Evolutionary conservation across 768 basidiomycete species (phyloP), one percentile per base, ranked within the genome.

Genomic region (Lepiota brunneoincarnata): DNA sequence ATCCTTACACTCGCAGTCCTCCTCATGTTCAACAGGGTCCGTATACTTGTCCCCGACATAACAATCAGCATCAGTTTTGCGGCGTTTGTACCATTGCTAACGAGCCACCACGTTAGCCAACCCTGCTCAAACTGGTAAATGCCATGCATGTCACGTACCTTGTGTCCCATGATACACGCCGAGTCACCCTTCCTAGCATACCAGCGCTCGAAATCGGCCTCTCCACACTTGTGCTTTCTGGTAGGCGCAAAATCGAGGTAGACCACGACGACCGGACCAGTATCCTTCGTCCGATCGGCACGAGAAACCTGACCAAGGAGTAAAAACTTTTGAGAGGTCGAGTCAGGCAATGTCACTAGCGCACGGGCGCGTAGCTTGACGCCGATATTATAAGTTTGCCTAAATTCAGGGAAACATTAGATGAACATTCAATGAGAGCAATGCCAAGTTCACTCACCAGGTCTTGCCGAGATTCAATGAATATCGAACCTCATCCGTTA

Each of bases 261-360:
- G 28, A 97, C 78, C 11, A 87, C 70, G 1, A 83, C 91, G 57
- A 88, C 86, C 0, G 82, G 78, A 9, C 86, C 85, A 1, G 76
- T 65, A 0, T 70, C 71, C n/a, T 69, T 64, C 24, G 67, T 73
- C 60, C 81, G 75, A 49, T 91, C 84, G 11, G 76, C 69, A 18
- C 85, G 81, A 2, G 82, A 72, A 11, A 93, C 76, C 55, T 88
- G 86, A 4, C 89, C 97, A 21, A 97, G 77, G 6, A 99, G 76
- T 7, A 98, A 65, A 75, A 98, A 98, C 69, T 96, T 98, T 66
- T 97, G 96, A 0, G 93, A 95, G 0, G 97, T 98, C 11, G 93
- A 93, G 61, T 99, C 97, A 0, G 93, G 91, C 4, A 98, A 80
- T 3, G 93, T 97, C 38, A 89, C 85, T n/a, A 99, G 73, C 0